Conservation (phyloP, 2,329 filamentous ascomycete genomes). For the Beauveria rudraprayagi region DNA sequence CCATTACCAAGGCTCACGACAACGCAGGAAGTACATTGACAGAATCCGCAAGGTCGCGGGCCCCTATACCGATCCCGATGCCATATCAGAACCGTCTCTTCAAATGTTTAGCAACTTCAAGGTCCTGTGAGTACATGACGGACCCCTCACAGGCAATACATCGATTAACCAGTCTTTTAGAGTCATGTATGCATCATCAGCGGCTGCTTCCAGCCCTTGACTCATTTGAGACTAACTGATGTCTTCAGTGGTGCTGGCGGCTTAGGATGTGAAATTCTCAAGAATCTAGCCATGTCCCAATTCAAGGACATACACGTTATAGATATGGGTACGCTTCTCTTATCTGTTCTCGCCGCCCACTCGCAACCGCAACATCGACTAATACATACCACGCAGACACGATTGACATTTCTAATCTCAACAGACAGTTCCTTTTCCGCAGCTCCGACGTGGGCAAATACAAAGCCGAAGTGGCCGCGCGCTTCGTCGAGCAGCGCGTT, state of each 20-base stretch:
- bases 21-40: conserved; percentile 70
- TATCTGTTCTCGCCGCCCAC: neutral
- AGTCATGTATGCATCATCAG: conserved; percentile 39
- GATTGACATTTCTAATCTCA: conserved; percentile 96
- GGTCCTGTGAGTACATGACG: conserved; percentile 52
- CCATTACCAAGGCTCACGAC: conserved; percentile 12
- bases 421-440: conserved; percentile 94
- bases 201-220: neutral
- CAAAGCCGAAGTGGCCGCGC: conserved; percentile 88
- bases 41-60: conserved; percentile 68
- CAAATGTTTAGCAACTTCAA: conserved; percentile 60
- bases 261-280: conserved; percentile 90
- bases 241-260: conserved; percentile 74
- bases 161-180: conserved; percentile 24
- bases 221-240: conserved; percentile 13
- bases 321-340: conserved; percentile 68
- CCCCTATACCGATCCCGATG: conserved; percentile 67
- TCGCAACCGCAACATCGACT: conserved; percentile 1
- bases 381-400: conserved; percentile 53
- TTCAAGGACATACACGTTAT: conserved; percentile 98
- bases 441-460: conserved; percentile 83
- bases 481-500: conserved; percentile 83
- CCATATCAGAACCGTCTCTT: conserved; percentile 43
- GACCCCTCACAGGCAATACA: neutral
- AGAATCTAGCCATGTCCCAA: conserved; percentile 88